Conservation (phyloP, 176 grass and related monocot species). For the Avena sativa region DNA sequence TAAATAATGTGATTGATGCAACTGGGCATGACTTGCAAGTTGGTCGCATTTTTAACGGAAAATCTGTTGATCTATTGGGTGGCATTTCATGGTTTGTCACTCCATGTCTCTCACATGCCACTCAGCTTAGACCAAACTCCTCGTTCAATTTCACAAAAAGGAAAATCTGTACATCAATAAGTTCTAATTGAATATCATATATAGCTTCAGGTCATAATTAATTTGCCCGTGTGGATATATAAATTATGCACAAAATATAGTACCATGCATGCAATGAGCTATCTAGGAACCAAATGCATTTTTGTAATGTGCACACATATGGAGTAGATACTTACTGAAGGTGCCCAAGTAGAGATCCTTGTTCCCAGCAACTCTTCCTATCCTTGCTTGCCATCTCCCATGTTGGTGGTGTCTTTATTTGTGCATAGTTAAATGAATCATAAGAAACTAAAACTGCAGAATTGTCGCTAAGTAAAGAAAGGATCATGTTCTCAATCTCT, state of each 20-base stretch:
- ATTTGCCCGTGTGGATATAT: no score
- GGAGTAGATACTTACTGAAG: constrained; percentile 56
- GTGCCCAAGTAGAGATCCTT: constrained; percentile 90
- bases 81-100: constrained; percentile 11
- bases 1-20: constrained; percentile 27
- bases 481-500: background rate
- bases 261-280: no score
- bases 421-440: background rate
- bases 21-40: constrained; percentile 37
- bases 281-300: background rate
- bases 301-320: background rate
- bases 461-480: background rate
- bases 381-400: constrained; percentile 91
- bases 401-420: constrained; percentile 78
- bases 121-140: background rate
- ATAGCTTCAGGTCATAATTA: no score
- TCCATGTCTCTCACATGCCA: background rate
- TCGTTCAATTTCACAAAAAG: background rate
- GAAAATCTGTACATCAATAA: background rate
- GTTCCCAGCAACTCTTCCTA: constrained; percentile 88
- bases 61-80: background rate
- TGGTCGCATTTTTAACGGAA: constrained; percentile 23
- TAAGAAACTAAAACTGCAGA: background rate
- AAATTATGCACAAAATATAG: no score
- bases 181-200: background rate